Conservation (phyloP, 106 monocot species). For the Xerophyta viscosa region DNA sequence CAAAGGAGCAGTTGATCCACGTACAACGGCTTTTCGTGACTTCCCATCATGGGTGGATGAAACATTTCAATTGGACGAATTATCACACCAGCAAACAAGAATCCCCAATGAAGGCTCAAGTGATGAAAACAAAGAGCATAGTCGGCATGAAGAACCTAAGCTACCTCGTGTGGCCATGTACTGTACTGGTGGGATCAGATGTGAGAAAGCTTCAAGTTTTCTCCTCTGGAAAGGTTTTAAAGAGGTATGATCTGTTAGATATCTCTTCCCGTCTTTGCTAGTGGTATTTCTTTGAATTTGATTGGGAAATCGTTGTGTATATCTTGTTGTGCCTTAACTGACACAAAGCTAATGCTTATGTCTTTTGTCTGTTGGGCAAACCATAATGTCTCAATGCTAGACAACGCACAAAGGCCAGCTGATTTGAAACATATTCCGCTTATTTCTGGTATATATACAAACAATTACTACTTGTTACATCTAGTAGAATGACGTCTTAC, state of each 20-base stretch:
- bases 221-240: constrained; percentile 83
- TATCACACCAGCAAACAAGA: not conserved
- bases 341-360: too few species aligned
- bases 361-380: too few species aligned
- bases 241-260: constrained; percentile 46
- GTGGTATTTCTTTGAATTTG: too few species aligned
- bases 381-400: too few species aligned
- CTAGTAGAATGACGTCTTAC: too few species aligned
- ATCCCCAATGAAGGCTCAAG: not conserved
- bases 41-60: constrained; percentile 87
- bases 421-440: too few species aligned
- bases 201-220: constrained; percentile 98
- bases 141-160: constrained; percentile 8
- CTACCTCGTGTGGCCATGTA: constrained; percentile 91
- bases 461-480: too few species aligned
- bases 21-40: constrained; percentile 70
- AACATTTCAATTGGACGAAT: constrained; percentile 35
- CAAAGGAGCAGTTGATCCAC: constrained; percentile 87
- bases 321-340: too few species aligned
- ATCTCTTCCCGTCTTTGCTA: not conserved
- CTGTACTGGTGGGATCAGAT: constrained; percentile 94
- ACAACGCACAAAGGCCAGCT: too few species aligned
- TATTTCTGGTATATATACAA: too few species aligned
- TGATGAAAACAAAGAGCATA: not conserved
- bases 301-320: too few species aligned